A percentile compares a stretch with the other conserved stretches of the same genome.
These are phyloP conservation scores for Ceriops zippeliana DNA, from an alignment of 345 rosid genomes.

Conservation along the genomic window DNA sequence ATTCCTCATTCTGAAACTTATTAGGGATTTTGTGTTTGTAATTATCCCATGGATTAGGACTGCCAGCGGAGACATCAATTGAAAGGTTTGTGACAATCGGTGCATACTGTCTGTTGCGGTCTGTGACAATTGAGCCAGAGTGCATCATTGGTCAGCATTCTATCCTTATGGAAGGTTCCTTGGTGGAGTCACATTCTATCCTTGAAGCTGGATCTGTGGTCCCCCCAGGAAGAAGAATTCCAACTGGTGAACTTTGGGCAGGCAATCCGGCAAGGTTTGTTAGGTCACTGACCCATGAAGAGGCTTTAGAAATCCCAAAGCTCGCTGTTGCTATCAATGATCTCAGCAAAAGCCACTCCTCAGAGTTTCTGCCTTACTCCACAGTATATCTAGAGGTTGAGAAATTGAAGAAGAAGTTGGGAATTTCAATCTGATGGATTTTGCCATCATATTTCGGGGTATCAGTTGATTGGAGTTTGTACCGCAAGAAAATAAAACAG, in stretches of 20 bases:
- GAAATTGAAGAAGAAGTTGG: slow-evolving; percentile 71
- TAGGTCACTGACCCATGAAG: slow-evolving; percentile 81
- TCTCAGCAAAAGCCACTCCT: slow-evolving; percentile 62
- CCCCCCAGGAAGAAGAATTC: slow-evolving; percentile 95
- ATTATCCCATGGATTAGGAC: slow-evolving; percentile 44
- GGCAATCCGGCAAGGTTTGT: slow-evolving; percentile 98
- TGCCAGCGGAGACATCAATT: slow-evolving; percentile 80
- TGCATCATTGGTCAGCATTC: slow-evolving; percentile 96
- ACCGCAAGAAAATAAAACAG: slow-evolving; percentile 55
- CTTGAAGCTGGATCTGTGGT: slow-evolving; percentile 95
- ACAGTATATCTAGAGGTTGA: slow-evolving; percentile 92
- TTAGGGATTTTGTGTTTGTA: background rate
- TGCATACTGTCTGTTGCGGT: slow-evolving; percentile 76
- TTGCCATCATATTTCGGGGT: slow-evolving; percentile 17
- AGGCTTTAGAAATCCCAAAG: slow-evolving; percentile 87
- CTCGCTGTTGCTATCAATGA: slow-evolving; percentile 92
- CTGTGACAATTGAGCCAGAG: slow-evolving; percentile 96
- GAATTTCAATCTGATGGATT: slow-evolving; percentile 51
- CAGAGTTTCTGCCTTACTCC: slow-evolving; percentile 91
- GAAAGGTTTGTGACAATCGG: slow-evolving; percentile 93
- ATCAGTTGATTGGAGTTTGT: slow-evolving; percentile 28
- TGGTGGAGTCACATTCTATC: slow-evolving; percentile 85
- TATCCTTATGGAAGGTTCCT: slow-evolving; percentile 96
- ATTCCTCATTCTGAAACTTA: background rate
- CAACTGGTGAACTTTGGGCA: slow-evolving; percentile 95